Evolutionary conservation across 345 rosid genomes (phyloP).

Genomic region (Rhodomyrtus tomentosa): DNA sequence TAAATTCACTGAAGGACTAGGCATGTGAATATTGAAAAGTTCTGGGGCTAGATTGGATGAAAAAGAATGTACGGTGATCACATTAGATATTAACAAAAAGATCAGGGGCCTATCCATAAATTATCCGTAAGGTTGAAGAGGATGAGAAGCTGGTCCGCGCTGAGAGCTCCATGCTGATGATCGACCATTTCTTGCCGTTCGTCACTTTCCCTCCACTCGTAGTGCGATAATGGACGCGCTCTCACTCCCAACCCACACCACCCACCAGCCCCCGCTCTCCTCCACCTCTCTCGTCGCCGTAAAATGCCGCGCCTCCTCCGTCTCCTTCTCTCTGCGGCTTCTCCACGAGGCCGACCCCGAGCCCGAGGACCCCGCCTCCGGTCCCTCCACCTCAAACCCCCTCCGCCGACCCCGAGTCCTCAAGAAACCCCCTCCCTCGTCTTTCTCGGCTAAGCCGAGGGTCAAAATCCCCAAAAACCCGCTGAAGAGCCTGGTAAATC

Average conservation of each 20-base stretch:
- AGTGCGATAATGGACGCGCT: neutral
- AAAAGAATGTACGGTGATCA: accelerated
- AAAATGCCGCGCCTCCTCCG: neutral
- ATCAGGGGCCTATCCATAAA: neutral
- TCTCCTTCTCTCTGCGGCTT: slow-evolving; percentile 40
- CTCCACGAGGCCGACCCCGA: slow-evolving; percentile 15
- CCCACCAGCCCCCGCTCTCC: neutral
- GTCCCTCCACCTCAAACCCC: slow-evolving; percentile 9
- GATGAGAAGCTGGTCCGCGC: neutral
- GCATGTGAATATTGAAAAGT: neutral
- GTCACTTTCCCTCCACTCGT: neutral
- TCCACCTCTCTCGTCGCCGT: neutral
- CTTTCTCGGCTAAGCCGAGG: slow-evolving; percentile 4
- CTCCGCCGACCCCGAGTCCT: slow-evolving; percentile 59
- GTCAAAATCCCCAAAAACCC: slow-evolving; percentile 43
- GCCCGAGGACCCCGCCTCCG: neutral
- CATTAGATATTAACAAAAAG: neutral
- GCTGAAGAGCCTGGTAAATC: slow-evolving; percentile 24
- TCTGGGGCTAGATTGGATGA: neutral
- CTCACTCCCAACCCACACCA: slow-evolving; percentile 19
- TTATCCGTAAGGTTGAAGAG: neutral
- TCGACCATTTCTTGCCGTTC: neutral
- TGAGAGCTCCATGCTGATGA: neutral
- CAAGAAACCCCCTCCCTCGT: neutral
- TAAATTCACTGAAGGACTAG: neutral